phyloP scores from a whole-genome alignment of 2,329 filamentous ascomycete species.

The Fusarium cicatricum region DNA sequence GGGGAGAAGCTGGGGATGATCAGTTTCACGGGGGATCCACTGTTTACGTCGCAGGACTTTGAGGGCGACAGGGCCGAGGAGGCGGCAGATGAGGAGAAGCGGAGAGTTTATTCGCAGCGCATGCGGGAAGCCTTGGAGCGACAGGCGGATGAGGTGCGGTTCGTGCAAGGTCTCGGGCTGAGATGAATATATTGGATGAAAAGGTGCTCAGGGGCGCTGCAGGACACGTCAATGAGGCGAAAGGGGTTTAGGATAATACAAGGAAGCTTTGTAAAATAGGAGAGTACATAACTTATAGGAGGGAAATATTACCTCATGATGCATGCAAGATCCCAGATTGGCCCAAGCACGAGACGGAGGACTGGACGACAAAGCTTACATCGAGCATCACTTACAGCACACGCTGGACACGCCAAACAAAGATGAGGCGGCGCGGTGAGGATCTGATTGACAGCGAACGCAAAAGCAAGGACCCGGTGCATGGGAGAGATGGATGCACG shows the following conservation, averaged over 20 bases:
- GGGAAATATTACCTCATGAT: conserved; percentile 15
- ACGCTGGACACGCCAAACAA: neutral
- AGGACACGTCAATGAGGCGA: neutral
- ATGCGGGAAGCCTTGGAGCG: conserved; percentile 79
- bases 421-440: conserved; percentile 32
- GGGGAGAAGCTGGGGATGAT: conserved; percentile 83
- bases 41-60: conserved; percentile 61
- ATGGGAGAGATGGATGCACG: neutral
- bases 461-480: neutral
- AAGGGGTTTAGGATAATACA: conserved; percentile 11
- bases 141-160: conserved; percentile 81
- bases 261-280: conserved; percentile 6
- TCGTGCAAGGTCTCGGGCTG: conserved; percentile 70
- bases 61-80: conserved; percentile 57
- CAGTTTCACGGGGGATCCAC: conserved; percentile 63
- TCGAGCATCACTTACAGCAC: neutral
- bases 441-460: conserved; percentile 2
- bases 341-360: conserved; percentile 8
- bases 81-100: conserved; percentile 56
- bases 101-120: conserved; percentile 68
- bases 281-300: neutral
- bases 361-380: conserved; percentile 1
- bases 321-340: conserved; percentile 13
- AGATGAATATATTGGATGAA: conserved; percentile 3
- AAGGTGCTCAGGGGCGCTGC: conserved; percentile 12